These are phyloP conservation scores for Chaetomium sp. DNA, from an alignment of 2,329 filamentous ascomycete species.

Conservation along the genomic window DNA sequence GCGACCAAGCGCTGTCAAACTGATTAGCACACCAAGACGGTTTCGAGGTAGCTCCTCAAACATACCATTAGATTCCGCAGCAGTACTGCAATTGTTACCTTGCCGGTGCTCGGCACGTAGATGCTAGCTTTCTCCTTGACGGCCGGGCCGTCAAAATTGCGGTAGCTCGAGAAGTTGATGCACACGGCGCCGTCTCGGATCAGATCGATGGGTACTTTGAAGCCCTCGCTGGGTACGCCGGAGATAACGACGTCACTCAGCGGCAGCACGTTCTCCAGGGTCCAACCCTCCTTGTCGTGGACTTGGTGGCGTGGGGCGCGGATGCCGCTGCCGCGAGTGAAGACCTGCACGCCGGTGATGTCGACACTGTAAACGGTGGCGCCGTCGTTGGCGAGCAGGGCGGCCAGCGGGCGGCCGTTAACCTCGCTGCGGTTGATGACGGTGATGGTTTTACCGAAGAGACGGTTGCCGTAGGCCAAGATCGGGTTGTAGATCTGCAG, in stretches of 20 bases:
- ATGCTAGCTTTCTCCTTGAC: conserved; percentile 96
- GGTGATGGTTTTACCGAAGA: conserved; percentile 92
- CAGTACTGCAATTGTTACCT: conserved; percentile 92
- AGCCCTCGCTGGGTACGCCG: conserved; percentile 84
- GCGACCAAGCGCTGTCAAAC: conserved; percentile 35
- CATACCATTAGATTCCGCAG: conserved; percentile 84
- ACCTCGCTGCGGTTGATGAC: conserved; percentile 97
- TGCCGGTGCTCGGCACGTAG: conserved; percentile 95
- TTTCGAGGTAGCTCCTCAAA: conserved; percentile 32
- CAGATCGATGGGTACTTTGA: conserved; percentile 83
- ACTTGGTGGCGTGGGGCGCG: conserved; percentile 85
- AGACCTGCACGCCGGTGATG: conserved; percentile 86
- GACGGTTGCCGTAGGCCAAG: conserved; percentile 85
- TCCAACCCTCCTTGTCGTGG: conserved; percentile 77
- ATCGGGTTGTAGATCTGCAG: conserved; percentile 96
- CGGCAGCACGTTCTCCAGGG: conserved; percentile 77
- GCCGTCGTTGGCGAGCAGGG: conserved; percentile 92
- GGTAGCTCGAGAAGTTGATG: conserved; percentile 96
- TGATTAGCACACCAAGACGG: not conserved
- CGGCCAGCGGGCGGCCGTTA: conserved; percentile 88
- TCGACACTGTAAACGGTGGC: conserved; percentile 95
- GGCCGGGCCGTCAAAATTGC: conserved; percentile 83
- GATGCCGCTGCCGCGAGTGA: conserved; percentile 85
- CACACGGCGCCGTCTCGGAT: conserved; percentile 92
- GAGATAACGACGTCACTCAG: conserved; percentile 93